Conservation (phyloP, 1,284 basidiomycete species). For the Tylopilus sp. region DNA sequence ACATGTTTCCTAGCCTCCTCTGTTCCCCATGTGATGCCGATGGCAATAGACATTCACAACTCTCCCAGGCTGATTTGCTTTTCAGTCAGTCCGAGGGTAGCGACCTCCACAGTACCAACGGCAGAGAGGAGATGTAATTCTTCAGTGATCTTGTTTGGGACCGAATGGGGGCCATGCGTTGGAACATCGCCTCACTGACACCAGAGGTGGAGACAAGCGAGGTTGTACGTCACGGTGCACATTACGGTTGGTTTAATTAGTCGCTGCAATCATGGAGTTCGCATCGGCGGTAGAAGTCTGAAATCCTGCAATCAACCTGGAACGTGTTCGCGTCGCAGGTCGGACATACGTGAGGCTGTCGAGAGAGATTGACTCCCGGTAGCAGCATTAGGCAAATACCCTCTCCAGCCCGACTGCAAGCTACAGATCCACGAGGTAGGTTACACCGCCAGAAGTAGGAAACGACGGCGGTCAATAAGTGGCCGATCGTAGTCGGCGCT, state of each 20-base stretch:
- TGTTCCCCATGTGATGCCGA: background rate
- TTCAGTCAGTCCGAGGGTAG: too few relatives aligned
- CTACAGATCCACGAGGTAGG: background rate
- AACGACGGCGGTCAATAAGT: slow-evolving; percentile 6
- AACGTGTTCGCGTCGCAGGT: slow-evolving; percentile 9
- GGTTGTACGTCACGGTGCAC: background rate
- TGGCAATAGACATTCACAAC: background rate
- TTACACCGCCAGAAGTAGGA: background rate
- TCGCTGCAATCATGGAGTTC: background rate
- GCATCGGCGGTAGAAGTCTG: slow-evolving; percentile 19
- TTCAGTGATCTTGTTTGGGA: background rate
- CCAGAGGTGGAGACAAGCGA: slow-evolving; percentile 3
- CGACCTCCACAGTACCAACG: background rate
- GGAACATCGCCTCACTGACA: background rate
- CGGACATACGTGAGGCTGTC: too few relatives aligned
- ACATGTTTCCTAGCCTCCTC: background rate
- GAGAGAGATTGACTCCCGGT: too few relatives aligned
- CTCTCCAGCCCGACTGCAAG: background rate
- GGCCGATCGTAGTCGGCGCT: slow-evolving; percentile 11
- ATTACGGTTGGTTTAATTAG: background rate
- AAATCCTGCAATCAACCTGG: too few relatives aligned
- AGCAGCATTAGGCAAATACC: background rate
- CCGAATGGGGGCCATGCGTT: background rate
- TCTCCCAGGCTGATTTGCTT: too few relatives aligned
- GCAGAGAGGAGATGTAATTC: slow-evolving; percentile 4